Evolutionary conservation across 2,329 filamentous ascomycete genomes (phyloP).

Genomic region (Sclerotinia borealis): DNA sequence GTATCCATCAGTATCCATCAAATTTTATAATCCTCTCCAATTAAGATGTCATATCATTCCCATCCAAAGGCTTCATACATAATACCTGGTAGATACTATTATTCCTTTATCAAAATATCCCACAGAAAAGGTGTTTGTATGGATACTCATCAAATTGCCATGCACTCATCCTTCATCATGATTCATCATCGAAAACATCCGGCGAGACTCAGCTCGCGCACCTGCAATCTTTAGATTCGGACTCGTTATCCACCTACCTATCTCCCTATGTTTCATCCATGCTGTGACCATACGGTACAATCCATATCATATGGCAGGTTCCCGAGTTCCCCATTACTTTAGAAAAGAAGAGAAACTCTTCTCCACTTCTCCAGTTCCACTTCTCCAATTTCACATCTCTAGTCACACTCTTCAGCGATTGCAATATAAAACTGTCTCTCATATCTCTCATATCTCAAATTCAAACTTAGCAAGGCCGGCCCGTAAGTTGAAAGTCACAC

Average conservation of each 20-base stretch:
- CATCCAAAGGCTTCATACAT: not conserved
- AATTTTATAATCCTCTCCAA: not conserved
- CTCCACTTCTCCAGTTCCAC: too few relatives aligned
- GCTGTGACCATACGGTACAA: not conserved
- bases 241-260: not conserved
- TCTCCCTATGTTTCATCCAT: not conserved
- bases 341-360: not conserved
- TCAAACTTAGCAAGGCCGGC: not conserved
- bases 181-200: not conserved
- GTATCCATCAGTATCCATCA: not conserved
- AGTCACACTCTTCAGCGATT: not conserved
- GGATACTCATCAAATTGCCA: not conserved
- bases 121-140: not conserved
- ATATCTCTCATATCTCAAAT: not conserved
- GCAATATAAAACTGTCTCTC: conserved; percentile 5
- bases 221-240: not conserved
- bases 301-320: not conserved
- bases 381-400: too few relatives aligned
- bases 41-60: not conserved
- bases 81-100: not conserved
- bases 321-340: not conserved
- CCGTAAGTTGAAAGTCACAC: not conserved
- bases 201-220: not conserved
- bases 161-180: not conserved
- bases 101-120: not conserved